Evolutionary conservation across 2,329 filamentous ascomycete species (phyloP).

Genomic region (Juglanconis oblonga): DNA sequence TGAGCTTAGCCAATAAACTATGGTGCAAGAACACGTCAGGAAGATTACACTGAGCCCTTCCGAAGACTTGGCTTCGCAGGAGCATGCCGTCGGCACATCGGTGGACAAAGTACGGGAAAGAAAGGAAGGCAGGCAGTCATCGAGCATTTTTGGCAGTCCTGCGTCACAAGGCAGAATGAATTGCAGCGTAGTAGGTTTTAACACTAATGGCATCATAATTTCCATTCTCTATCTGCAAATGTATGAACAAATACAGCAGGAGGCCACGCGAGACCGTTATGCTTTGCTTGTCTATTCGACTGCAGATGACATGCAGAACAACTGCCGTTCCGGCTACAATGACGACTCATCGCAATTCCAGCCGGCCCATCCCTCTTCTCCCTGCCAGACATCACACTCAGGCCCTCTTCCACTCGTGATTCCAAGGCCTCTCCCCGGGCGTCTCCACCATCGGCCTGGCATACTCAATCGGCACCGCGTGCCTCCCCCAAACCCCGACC

Average conservation of each 20-base stretch:
- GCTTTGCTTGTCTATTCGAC: background rate
- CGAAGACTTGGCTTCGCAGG: background rate
- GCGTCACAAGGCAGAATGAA: constrained; percentile 14
- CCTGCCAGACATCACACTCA: background rate
- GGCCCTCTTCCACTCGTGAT: constrained; percentile 81
- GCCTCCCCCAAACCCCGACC: constrained; percentile 71
- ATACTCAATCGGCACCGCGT: constrained; percentile 88
- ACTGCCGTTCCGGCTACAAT: no score
- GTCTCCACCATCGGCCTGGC: constrained; percentile 80
- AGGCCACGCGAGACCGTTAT: no score
- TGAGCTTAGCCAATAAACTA: constrained; percentile 2
- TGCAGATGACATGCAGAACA: background rate
- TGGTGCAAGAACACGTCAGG: constrained; percentile 6
- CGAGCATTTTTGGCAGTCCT: constrained; percentile 4
- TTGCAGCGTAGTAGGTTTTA: constrained; percentile 19
- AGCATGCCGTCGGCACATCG: background rate
- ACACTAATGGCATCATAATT: constrained; percentile 19
- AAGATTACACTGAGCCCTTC: background rate
- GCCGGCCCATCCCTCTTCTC: background rate
- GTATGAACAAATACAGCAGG: background rate
- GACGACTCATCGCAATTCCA: background rate
- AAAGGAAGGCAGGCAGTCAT: background rate
- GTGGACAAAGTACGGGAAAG: background rate
- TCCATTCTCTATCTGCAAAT: constrained; percentile 10
- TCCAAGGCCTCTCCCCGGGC: constrained; percentile 78